phyloP scores from a whole-genome alignment of 2,329 filamentous ascomycete species.

The Xylariaceae sp. region DNA sequence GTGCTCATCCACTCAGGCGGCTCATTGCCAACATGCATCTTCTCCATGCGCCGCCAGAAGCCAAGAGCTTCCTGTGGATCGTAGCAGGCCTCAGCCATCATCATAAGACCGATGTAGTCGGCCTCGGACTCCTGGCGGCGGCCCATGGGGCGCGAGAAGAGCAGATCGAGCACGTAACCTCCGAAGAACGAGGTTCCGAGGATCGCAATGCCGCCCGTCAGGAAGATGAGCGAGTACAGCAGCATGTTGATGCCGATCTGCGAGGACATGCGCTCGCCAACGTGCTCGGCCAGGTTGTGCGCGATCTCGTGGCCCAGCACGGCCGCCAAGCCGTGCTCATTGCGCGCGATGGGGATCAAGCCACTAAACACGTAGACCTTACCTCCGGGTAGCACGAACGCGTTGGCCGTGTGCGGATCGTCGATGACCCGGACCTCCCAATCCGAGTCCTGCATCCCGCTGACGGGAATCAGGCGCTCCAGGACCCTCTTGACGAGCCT shows the following conservation, averaged over 20 bases:
- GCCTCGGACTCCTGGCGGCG: conserved; percentile 78
- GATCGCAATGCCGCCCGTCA: conserved; percentile 54
- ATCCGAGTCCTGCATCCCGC: conserved; percentile 61
- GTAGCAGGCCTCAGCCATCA: conserved; percentile 84
- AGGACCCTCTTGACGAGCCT: conserved; percentile 69
- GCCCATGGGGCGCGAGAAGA: conserved; percentile 72
- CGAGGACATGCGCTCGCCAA: conserved; percentile 67
- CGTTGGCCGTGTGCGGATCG: conserved; percentile 68
- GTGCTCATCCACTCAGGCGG: conserved; percentile 77
- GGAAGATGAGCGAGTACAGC: conserved; percentile 56
- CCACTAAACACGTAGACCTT: conserved; percentile 83
- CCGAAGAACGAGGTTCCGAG: conserved; percentile 50
- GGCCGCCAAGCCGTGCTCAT: conserved; percentile 74
- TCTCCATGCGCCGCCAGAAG: conserved; percentile 73
- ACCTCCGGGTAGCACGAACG: conserved; percentile 78
- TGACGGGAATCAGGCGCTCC: conserved; percentile 69
- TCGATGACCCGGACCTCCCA: conserved; percentile 82
- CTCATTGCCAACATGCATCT: conserved; percentile 49
- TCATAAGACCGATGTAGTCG: conserved; percentile 81
- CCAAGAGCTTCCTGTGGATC: conserved; percentile 70
- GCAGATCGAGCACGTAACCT: conserved; percentile 63
- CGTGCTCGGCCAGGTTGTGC: conserved; percentile 74
- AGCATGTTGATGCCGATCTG: conserved; percentile 60
- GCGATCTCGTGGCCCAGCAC: conserved; percentile 83
- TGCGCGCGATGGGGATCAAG: conserved; percentile 70